Percentiles rank a stretch among this genome's conserved stretches.
Evolutionary conservation across 345 rosid species (phyloP).

Genomic region (Populus ilicifolia): DNA sequence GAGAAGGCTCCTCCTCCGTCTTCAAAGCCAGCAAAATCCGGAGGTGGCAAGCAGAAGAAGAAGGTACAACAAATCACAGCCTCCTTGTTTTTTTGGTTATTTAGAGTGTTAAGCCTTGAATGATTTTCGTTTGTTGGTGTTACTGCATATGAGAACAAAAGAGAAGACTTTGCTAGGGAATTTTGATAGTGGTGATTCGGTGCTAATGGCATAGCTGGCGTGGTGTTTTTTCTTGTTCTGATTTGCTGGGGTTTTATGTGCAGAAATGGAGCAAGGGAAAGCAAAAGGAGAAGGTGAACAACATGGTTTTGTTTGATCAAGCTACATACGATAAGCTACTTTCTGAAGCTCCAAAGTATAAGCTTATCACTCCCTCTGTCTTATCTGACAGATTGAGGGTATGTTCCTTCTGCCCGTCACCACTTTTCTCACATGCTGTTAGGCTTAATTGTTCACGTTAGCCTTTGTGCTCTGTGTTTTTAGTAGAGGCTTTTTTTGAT

Average conservation of each 20-base stretch:
- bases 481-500: too few relatives aligned
- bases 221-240: neutral
- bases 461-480: neutral
- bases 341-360: conserved; percentile 71
- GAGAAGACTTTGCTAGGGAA: too few relatives aligned
- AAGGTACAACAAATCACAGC: conserved; percentile 33
- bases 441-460: neutral
- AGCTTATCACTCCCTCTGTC: conserved; percentile 78
- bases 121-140: neutral
- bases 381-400: conserved; percentile 86
- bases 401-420: neutral
- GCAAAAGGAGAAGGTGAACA: conserved; percentile 95
- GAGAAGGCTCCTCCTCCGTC: conserved; percentile 71
- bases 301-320: conserved; percentile 84
- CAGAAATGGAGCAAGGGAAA: conserved; percentile 93
- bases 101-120: neutral
- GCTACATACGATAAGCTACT: conserved; percentile 79
- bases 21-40: conserved; percentile 67
- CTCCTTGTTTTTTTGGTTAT: neutral
- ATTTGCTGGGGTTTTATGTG: conserved; percentile 4
- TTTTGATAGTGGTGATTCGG: neutral
- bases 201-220: neutral
- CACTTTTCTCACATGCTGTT: neutral
- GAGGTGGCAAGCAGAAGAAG: conserved; percentile 82
- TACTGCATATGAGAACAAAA: neutral